These are phyloP conservation scores for Pestalotiopsis sp. DNA, from an alignment of 2,329 filamentous ascomycete species.

Conservation along the genomic window DNA sequence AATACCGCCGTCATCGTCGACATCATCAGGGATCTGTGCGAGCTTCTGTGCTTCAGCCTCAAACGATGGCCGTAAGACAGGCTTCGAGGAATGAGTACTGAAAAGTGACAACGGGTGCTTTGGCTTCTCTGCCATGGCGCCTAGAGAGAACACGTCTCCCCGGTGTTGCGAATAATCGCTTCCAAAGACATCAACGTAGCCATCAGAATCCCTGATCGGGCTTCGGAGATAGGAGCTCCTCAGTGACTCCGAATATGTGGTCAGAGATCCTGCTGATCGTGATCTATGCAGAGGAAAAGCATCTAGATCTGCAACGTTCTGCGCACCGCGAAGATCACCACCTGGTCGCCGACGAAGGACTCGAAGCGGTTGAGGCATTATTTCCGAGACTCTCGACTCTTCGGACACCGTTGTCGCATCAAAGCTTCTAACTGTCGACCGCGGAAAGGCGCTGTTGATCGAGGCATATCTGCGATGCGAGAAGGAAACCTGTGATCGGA, in stretches of 20 bases:
- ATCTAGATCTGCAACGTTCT: conserved; percentile 65
- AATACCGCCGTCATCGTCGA: conserved; percentile 79
- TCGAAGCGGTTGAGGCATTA: conserved; percentile 57
- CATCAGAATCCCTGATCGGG: conserved; percentile 39
- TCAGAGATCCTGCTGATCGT: conserved; percentile 61
- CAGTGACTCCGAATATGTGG: conserved; percentile 62
- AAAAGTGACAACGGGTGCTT: conserved; percentile 56
- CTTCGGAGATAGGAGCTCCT: conserved; percentile 58
- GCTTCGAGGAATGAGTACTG: conserved; percentile 65
- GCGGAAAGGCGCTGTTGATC: conserved; percentile 57
- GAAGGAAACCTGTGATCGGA: conserved; percentile 52
- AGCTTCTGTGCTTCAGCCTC: conserved; percentile 87
- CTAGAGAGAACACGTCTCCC: conserved; percentile 57
- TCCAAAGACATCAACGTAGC: conserved; percentile 47
- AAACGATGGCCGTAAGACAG: conserved; percentile 73
- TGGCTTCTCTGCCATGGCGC: conserved; percentile 54
- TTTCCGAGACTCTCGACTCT: conserved; percentile 48
- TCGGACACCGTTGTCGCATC: conserved; percentile 61
- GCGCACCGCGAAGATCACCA: conserved; percentile 71
- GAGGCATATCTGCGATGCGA: conserved; percentile 61
- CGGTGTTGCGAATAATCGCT: conserved; percentile 45
- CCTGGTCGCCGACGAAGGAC: conserved; percentile 73
- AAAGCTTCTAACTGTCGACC: conserved; percentile 59
- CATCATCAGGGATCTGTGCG: conserved; percentile 83
- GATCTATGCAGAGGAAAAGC: conserved; percentile 51